Base-by-base conservation (phyloP, 768 basidiomycete genomes). In the Trametes cubensis region DNA sequence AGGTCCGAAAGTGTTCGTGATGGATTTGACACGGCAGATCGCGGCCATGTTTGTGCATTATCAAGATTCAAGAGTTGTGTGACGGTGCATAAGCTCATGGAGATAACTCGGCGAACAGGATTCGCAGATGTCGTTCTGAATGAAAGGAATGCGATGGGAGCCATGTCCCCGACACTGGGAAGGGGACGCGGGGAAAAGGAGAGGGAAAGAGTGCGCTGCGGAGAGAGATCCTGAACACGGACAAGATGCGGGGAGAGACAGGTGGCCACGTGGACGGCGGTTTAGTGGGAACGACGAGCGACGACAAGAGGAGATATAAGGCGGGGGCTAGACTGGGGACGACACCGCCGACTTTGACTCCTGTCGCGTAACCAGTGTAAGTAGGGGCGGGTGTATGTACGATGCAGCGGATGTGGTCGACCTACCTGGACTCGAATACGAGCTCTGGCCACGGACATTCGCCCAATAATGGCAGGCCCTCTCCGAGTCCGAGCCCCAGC, bases 361-460 rank as follows among this genome's bases (percentile, higher is more conserved):
- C 23, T 40, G 13, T 40, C 28, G 38, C 30, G 34, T 10, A 34
- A 5, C 6, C 28, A 20, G n/a, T 44, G 41, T 59, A 45, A n/a
- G 51, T 59, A 59, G 39, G 45, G 45, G 26, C 28, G 10, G 34
- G 34, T 38, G 58, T 45, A 47, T 23, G 20, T 53, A 50, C 66
- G 68, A 83, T 83, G 81, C 79, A 84, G 66, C 77, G 81, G 26
- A 74, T 82, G 55, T 84, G 83, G 82, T 83, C 81, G 28, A 79
- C 78, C 11, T 85, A 84, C 68, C 78, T 83, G 18, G 78, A 78
- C 67, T 58, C 66, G 34, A 66, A 53, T 42, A 58, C 59, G 42
- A 67, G 48, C 52, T 54, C 68, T 58, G 58, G 57, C 5, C 60
- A 64, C 53, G 48, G 50, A 4, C 52, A 54, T 52, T 7, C 42